Evolutionary conservation across 805 yeast genomes (phyloP).

Genomic region (Yamadazyma nakazawae): DNA sequence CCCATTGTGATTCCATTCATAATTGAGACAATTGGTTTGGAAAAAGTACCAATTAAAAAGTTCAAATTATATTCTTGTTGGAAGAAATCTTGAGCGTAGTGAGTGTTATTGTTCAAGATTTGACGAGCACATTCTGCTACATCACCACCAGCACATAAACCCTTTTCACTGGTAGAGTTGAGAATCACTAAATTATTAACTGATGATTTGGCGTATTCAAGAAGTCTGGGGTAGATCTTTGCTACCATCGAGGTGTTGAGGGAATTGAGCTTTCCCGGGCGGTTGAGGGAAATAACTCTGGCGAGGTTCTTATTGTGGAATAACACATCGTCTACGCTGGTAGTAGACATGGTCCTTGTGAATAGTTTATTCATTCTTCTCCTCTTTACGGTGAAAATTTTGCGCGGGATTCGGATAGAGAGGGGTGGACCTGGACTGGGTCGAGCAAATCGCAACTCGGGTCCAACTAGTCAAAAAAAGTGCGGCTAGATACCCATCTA

Average conservation of each 20-base stretch:
- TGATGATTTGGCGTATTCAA: conserved; percentile 71
- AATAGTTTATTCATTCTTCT: conserved; percentile 4
- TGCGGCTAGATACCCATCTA: too few species aligned
- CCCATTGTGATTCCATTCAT: conserved; percentile 97
- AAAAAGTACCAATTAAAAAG: conserved; percentile 73
- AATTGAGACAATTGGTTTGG: conserved; percentile 81
- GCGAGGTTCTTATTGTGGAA: conserved; percentile 62
- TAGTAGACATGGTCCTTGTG: conserved; percentile 7
- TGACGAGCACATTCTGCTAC: conserved; percentile 73
- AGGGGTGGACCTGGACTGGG: not conserved
- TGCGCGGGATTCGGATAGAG: conserved; percentile 1
- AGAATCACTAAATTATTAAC: conserved; percentile 64
- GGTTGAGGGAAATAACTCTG: conserved; percentile 71
- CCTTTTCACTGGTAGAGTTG: conserved; percentile 60
- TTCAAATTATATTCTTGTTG: conserved; percentile 77
- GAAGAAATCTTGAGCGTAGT: conserved; percentile 63
- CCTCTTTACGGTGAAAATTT: conserved; percentile 6
- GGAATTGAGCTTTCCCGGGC: conserved; percentile 83
- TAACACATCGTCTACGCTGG: conserved; percentile 49
- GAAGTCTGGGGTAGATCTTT: conserved; percentile 65
- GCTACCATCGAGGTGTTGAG: conserved; percentile 72
- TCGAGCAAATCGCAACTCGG: not conserved
- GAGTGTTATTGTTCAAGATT: conserved; percentile 46
- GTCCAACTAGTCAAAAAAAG: too few species aligned
- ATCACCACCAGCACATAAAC: conserved; percentile 97